phyloP scores from a whole-genome alignment of 441 rosid genomes.

The Omphalea diandra region DNA sequence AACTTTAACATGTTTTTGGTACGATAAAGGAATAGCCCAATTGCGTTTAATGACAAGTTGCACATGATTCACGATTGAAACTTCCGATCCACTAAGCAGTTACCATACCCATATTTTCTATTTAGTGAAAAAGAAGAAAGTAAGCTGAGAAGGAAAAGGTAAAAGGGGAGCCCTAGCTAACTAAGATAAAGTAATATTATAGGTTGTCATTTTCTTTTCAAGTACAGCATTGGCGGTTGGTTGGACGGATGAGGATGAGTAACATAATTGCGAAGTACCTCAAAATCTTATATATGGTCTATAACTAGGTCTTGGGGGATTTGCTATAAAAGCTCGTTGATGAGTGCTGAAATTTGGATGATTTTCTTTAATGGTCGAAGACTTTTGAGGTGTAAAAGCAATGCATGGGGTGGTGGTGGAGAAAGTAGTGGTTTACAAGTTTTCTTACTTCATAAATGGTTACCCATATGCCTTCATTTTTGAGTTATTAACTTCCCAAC shows the following conservation, averaged over 20 bases:
- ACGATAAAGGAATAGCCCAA: background rate
- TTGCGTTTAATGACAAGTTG: background rate
- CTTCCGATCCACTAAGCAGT: background rate
- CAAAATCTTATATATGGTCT: background rate
- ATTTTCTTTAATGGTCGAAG: background rate
- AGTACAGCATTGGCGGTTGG: constrained; percentile 2
- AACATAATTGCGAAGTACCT: background rate
- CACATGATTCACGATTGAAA: constrained; percentile 6
- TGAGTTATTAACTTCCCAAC: constrained; percentile 7
- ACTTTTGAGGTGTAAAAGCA: background rate
- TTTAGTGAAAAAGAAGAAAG: constrained; percentile 2
- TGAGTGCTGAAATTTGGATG: background rate
- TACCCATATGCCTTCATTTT: background rate
- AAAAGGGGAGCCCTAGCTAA: too few species aligned
- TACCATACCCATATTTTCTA: background rate
- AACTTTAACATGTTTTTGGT: background rate
- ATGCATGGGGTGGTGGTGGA: background rate
- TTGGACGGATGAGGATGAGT: constrained; percentile 3
- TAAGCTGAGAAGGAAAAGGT: background rate
- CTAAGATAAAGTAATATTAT: too few species aligned
- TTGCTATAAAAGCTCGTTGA: background rate
- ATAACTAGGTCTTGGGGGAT: background rate
- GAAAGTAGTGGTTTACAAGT: constrained; percentile 4
- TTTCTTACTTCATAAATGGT: constrained; percentile 9
- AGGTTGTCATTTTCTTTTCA: too few species aligned